Percentiles rank a stretch among this genome's conserved stretches.
Evolutionary conservation across 164 flowering plant genomes (phyloP).

Genomic region (grape (Vitis vinifera)): ASM3070453v1 NC_081807.1:2477501-2478000

Average conservation of each 20-base stretch:
- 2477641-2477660: too few relatives aligned
- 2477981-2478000: constrained; percentile 75
- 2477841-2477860: constrained; percentile 40
- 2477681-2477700: neutral
- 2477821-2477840: neutral
- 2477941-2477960: constrained; percentile 87
- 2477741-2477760: too few relatives aligned
- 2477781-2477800: neutral
- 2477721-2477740: too few relatives aligned
- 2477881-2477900: constrained; percentile 98
- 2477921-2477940: constrained; percentile 96
- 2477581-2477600: neutral
- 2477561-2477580: neutral
- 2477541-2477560: neutral
- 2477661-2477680: neutral
- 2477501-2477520: constrained; percentile 64
- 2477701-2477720: neutral
- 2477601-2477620: neutral
- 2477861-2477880: constrained; percentile 97
- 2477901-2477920: constrained; percentile 95
- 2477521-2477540: neutral
- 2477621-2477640: neutral
- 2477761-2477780: neutral
- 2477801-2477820: neutral
- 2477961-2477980: constrained; percentile 90